Evolutionary conservation across 75 land plant genomes (phyloP).

Genomic region (Isoetes taiwanensis): DNA sequence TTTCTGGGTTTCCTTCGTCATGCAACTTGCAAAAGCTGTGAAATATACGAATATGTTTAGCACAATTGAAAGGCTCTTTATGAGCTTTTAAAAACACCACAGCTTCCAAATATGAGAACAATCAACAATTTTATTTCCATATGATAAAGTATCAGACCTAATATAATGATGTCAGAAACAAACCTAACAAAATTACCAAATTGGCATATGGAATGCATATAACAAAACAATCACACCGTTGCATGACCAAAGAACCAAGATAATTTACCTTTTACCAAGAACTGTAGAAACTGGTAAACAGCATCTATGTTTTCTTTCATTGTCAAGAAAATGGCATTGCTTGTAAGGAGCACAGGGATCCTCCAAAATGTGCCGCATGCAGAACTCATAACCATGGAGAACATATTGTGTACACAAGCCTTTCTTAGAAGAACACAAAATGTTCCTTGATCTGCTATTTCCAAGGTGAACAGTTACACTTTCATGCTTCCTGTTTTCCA

Average conservation of each 20-base stretch:
- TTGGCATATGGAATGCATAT: too few species aligned
- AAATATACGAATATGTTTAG: neutral
- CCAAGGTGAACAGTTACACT: too few species aligned
- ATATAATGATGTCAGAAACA: too few species aligned
- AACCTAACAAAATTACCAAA: too few species aligned
- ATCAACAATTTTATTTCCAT: too few species aligned
- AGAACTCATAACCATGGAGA: conserved; percentile 16
- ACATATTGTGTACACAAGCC: conserved; percentile 17
- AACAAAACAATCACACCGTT: too few species aligned
- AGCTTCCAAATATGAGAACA: neutral
- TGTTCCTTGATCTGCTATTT: too few species aligned
- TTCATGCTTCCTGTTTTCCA: too few species aligned
- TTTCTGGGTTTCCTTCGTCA: conserved; percentile 8
- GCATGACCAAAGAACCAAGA: neutral
- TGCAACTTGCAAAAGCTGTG: conserved; percentile 36
- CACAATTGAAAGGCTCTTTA: neutral
- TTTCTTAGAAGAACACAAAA: conserved; percentile 11
- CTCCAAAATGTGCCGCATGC: conserved; percentile 24
- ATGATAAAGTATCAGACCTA: too few species aligned
- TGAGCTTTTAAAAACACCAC: neutral
- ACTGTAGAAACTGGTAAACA: conserved; percentile 16
- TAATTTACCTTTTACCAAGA: conserved; percentile 12
- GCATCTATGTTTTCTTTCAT: conserved; percentile 8
- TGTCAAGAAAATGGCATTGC: conserved; percentile 25
- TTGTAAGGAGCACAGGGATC: conserved; percentile 23